Evolutionary conservation across 1,284 basidiomycete genomes (phyloP).

Genomic region (Marasmius tenuissimus): DNA sequence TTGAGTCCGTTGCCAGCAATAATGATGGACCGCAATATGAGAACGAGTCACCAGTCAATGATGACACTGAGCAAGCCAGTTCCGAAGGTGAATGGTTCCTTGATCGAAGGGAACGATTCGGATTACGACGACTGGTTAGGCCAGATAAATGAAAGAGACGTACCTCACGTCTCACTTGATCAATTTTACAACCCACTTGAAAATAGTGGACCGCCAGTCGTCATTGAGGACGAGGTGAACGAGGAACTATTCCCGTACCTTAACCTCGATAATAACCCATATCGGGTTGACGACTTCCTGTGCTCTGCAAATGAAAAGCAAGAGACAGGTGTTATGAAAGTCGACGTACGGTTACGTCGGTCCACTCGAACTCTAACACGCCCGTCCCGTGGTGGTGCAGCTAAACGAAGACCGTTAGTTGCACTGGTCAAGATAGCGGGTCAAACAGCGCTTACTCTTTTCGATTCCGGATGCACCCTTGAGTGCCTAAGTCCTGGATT

Average conservation of each 20-base stretch:
- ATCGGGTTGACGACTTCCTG: not conserved
- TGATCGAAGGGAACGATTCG: not conserved
- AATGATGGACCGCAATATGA: not conserved
- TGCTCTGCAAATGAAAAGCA: not conserved
- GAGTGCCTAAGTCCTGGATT: too few species aligned
- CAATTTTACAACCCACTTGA: not conserved
- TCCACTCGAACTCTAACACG: not conserved
- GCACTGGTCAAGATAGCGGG: conserved; percentile 8
- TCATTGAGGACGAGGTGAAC: not conserved
- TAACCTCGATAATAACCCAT: not conserved
- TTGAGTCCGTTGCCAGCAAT: not conserved
- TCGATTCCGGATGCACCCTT: too few species aligned
- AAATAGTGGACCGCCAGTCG: not conserved
- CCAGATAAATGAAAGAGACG: not conserved
- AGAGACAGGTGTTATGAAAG: not conserved
- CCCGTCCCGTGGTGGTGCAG: not conserved
- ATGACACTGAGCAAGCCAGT: not conserved
- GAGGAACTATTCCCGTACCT: not conserved
- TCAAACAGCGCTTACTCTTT: conserved; percentile 4
- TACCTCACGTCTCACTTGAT: not conserved
- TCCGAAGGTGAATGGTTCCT: not conserved
- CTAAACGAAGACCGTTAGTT: conserved; percentile 1
- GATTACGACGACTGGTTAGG: not conserved
- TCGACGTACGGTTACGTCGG: not conserved
- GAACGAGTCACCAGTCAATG: not conserved